Base-by-base conservation (phyloP, 257 asterid species). In the Plantago ovata region DNA sequence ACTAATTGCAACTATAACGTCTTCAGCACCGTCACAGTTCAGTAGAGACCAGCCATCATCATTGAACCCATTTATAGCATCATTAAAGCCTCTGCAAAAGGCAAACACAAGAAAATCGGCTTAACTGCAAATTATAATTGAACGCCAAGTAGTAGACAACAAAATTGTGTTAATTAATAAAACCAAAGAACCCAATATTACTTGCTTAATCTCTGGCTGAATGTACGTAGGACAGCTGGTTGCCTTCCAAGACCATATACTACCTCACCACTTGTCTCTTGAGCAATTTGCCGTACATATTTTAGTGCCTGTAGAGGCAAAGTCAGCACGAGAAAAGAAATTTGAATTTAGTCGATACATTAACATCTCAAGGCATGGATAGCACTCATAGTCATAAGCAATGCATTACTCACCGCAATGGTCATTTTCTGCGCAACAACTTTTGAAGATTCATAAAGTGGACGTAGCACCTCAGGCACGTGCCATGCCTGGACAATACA, bases 201-300 rank as follows among this genome's bases (percentile, higher is more conserved):
- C 99, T 96, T 84, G 95, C 88, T 82, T 68, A 94, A 65, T 77
- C 94, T 79, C 86, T 86, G 99, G 83, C 97, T 84, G 74, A 94
- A 94, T 15, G 96, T 86, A 56, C 97, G 81, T 5, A 94, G 77
- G 43, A 94, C 96, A 55, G 96, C 97, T 8, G 99, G 99, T 67
- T 94, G 99, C 72, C 97, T 75, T 21, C 97, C 97, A 13, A 84
- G 84, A 69, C 97, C 75, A 58, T 86, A 84, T 6, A 77, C 86
- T 1, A 89, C 81, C 77, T 94, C 99, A 14, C 99, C 97, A 53
- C 97, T 89, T 9, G 79, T 67, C 72, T 94, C 99, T 41, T 89
- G 99, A 21, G 97, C 99, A 74, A 93, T 79, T 68, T 93, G 99
- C 60, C 97, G 83, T 59, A 85, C 69, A 61, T 84, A 86, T 64